Evolutionary conservation across 164 flowering plant species (phyloP).

Genomic region (Dillenia turbinata): DNA sequence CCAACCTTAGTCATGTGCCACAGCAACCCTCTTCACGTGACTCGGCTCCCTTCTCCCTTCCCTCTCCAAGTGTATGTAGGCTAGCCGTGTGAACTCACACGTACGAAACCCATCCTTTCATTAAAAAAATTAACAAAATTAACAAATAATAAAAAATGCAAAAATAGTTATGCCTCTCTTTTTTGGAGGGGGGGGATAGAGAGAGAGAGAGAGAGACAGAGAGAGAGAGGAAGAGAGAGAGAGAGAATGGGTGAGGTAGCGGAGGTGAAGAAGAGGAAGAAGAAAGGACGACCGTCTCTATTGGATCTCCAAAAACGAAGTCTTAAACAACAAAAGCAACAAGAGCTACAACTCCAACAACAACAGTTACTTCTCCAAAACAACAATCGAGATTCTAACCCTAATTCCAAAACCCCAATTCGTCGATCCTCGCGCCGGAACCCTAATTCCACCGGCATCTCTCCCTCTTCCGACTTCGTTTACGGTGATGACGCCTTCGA

Average conservation of each 20-base stretch:
- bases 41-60: too few species aligned
- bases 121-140: slow-evolving; percentile 1
- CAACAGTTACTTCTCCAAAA: slow-evolving; percentile 5
- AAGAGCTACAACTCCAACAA: slow-evolving; percentile 17
- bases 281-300: slow-evolving; percentile 85
- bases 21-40: too few species aligned
- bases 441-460: slow-evolving; percentile 14
- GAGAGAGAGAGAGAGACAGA: slow-evolving; percentile 22
- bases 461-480: too few species aligned
- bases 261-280: slow-evolving; percentile 54
- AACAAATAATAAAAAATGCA: slow-evolving; percentile 5
- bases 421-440: slow-evolving; percentile 46
- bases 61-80: too few species aligned
- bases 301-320: slow-evolving; percentile 60
- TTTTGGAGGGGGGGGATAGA: slow-evolving; percentile 16
- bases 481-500: background rate
- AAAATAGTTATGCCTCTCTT: slow-evolving; percentile 10
- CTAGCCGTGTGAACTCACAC: background rate
- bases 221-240: slow-evolving; percentile 15
- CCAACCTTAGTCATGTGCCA: too few species aligned
- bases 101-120: background rate
- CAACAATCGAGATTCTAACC: slow-evolving; percentile 24
- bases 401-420: slow-evolving; percentile 11
- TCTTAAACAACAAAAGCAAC: slow-evolving; percentile 28
- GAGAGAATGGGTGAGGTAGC: slow-evolving; percentile 25